phyloP scores from a whole-genome alignment of 768 basidiomycete genomes.

The Russula emetica region DNA sequence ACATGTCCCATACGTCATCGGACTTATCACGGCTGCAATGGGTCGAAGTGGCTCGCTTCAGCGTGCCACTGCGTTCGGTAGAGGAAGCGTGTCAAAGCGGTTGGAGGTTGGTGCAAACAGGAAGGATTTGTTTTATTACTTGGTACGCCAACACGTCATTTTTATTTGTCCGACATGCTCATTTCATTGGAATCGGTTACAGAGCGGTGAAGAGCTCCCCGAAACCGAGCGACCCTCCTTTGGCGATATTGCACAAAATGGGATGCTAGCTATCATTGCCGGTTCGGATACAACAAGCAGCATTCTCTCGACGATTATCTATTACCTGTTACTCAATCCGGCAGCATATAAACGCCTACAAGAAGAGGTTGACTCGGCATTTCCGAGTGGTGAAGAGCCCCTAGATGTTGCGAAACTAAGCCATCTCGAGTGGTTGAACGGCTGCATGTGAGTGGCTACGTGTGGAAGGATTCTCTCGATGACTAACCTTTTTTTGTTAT shows the following conservation, averaged over 20 bases:
- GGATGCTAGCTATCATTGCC: constrained; percentile 38
- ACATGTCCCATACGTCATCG: constrained; percentile 6
- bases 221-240: constrained; percentile 15
- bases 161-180: neutral
- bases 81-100: constrained; percentile 7
- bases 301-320: constrained; percentile 36
- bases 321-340: constrained; percentile 37
- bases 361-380: constrained; percentile 19
- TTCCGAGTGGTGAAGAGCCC: constrained; percentile 20
- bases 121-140: constrained; percentile 41
- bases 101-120: constrained; percentile 6
- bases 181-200: neutral
- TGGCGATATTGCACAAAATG: constrained; percentile 36
- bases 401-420: constrained; percentile 19
- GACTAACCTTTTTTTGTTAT: neutral
- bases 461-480: neutral
- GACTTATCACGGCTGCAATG: neutral
- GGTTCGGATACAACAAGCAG: constrained; percentile 44
- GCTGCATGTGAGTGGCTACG: constrained; percentile 20
- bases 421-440: constrained; percentile 21
- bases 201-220: constrained; percentile 20
- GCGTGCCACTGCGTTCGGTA: neutral
- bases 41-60: neutral
- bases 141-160: constrained; percentile 31
- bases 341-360: constrained; percentile 20